These are phyloP conservation scores for Hypoxylon sp. DNA, from an alignment of 2,329 filamentous ascomycete species.

Conservation along the genomic window DNA sequence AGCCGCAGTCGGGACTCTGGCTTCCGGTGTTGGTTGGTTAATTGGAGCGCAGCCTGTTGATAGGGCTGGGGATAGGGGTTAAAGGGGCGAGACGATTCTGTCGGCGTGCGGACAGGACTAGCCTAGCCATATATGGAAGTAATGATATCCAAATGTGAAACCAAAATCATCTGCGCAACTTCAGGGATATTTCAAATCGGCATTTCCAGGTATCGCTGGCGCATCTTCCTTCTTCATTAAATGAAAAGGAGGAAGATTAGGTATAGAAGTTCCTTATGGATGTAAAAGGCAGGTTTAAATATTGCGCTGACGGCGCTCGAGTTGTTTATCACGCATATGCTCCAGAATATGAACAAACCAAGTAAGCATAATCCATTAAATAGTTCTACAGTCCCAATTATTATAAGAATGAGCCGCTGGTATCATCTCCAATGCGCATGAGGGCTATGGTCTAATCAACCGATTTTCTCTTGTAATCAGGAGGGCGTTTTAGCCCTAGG, in stretches of 20 bases:
- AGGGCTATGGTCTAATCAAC: neutral
- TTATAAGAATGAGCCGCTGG: neutral
- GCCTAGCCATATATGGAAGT: slow-evolving; percentile 1
- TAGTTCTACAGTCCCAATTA: neutral
- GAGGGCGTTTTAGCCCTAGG: neutral
- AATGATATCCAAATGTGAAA: slow-evolving; percentile 17
- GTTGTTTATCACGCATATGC: neutral
- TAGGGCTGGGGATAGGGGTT: slow-evolving; percentile 51
- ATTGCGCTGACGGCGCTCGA: neutral
- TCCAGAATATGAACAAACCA: slow-evolving; percentile 1
- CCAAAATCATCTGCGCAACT: neutral
- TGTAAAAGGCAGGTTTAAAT: neutral
- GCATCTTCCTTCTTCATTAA: neutral
- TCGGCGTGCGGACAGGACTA: neutral
- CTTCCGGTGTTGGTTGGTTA: slow-evolving; percentile 77
- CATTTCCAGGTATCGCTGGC: neutral
- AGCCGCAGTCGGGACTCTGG: slow-evolving; percentile 76
- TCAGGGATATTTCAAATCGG: neutral
- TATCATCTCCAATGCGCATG: neutral
- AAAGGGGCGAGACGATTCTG: slow-evolving; percentile 16
- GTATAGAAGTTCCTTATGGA: neutral
- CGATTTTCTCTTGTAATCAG: neutral
- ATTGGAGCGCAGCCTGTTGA: slow-evolving; percentile 68
- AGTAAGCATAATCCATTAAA: neutral
- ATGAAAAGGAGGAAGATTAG: neutral